Evolutionary conservation across 176 grass and related monocot species (phyloP).

Genomic region (Sorghum bicolor): Sorghum_bicolor_NCBIv3 NC_012878.2:53667001-53667500

Average conservation of each 20-base stretch:
- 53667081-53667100: constrained; percentile 58
- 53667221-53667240: constrained; percentile 65
- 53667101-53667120: constrained; percentile 47
- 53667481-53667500: constrained; percentile 83
- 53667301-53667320: constrained; percentile 85
- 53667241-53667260: constrained; percentile 74
- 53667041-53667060: constrained; percentile 61
- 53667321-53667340: constrained; percentile 90
- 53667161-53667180: constrained; percentile 94
- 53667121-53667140: constrained; percentile 70
- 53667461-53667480: constrained; percentile 81
- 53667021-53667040: constrained; percentile 53
- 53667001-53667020: constrained; percentile 26
- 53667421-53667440: constrained; percentile 66
- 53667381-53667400: constrained; percentile 70
- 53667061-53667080: constrained; percentile 55
- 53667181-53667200: constrained; percentile 84
- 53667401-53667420: constrained; percentile 63
- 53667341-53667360: constrained; percentile 80
- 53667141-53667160: constrained; percentile 67
- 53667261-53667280: constrained; percentile 92
- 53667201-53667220: constrained; percentile 76
- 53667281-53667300: constrained; percentile 75
- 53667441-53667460: constrained; percentile 91
- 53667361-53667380: constrained; percentile 83